Evolutionary conservation across 305 asterid genomes (phyloP).

Genomic region (Fraxinus velutina): DNA sequence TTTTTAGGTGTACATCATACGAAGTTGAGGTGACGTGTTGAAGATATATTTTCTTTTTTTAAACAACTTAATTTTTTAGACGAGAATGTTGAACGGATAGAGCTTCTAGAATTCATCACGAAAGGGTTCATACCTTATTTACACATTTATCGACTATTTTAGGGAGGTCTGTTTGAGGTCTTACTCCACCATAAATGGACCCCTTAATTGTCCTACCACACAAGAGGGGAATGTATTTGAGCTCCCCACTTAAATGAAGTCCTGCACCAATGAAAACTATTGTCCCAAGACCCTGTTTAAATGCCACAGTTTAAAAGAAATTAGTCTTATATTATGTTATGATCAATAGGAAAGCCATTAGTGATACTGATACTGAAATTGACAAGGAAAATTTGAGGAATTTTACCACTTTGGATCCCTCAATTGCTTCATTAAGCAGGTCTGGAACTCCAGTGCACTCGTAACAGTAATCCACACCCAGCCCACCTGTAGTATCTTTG

Average conservation of each 20-base stretch:
- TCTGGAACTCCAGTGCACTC: slow-evolving; percentile 69
- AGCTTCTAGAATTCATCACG: neutral
- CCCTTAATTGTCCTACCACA: slow-evolving; percentile 62
- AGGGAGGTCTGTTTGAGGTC: slow-evolving; percentile 65
- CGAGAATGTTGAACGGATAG: neutral
- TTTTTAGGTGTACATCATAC: neutral
- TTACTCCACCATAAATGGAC: slow-evolving; percentile 62
- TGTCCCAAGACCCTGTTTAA: slow-evolving; percentile 64
- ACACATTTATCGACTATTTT: slow-evolving; percentile 56
- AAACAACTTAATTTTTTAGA: neutral
- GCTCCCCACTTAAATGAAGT: slow-evolving; percentile 42
- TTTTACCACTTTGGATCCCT: slow-evolving; percentile 64
- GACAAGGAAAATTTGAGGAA: neutral
- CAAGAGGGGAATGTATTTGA: slow-evolving; percentile 52
- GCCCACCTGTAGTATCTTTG: slow-evolving; percentile 63
- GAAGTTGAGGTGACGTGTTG: neutral
- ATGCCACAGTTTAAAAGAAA: neutral
- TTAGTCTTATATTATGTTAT: neutral
- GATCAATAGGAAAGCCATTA: neutral
- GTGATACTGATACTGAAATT: neutral
- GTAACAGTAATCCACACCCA: slow-evolving; percentile 62
- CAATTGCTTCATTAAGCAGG: slow-evolving; percentile 62
- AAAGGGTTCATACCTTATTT: slow-evolving; percentile 42
- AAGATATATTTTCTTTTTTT: neutral
- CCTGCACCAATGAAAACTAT: slow-evolving; percentile 61